Base-by-base conservation (phyloP, 2,329 filamentous ascomycete genomes). In the Alternaria gaisen region DNA sequence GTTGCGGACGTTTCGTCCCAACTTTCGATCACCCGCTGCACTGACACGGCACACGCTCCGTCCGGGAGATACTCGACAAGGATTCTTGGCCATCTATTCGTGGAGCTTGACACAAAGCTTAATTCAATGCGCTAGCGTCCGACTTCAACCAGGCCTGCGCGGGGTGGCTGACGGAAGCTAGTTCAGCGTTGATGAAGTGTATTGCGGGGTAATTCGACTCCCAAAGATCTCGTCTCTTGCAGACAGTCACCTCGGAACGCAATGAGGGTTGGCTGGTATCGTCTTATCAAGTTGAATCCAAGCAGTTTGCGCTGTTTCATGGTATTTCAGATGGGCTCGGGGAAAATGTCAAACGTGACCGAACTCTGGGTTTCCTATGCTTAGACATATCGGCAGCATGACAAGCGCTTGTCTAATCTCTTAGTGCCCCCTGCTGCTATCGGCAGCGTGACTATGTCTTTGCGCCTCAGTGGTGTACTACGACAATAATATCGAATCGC, bases 31-130 rank as follows among this genome's bases (percentile, higher is more conserved):
- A 20, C 51, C 48, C 26, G 50, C 51, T 56, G 51, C 38, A 42
- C 24, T 53, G 53, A 38, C 50, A 61, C 60, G 43, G 54, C 46
- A 57, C 63, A 58, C 60, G 60, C 62, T 58, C 60, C 57, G 44
- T 50, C 18, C 63, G 56, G 68, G 61, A 65, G 60, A 70, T 66
- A 65, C 10, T 54, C 58, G 40, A 70, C 66, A 69, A 71, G 67
- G 67, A 68, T 71, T 26, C 68, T 72, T 71, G 64, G 65, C 67
- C 64, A 61, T 65, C 66, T 57, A 64, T 58, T 61, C 44, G 56
- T 43, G 54, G 63, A 61, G 67, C 70, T 72, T 71, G 43, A 61
- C 61, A 53, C 34, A 71, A 72, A 71, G 70, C 70, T 72, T 72
- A 65, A 60, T 71, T 63, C 56, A 16, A 61, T 48, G 53, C 56